A percentile compares a stretch with the other conserved stretches of the same genome.
These are phyloP conservation scores for Astraeus odoratus DNA, from an alignment of 768 basidiomycete genomes.

Conservation along the genomic window DNA sequence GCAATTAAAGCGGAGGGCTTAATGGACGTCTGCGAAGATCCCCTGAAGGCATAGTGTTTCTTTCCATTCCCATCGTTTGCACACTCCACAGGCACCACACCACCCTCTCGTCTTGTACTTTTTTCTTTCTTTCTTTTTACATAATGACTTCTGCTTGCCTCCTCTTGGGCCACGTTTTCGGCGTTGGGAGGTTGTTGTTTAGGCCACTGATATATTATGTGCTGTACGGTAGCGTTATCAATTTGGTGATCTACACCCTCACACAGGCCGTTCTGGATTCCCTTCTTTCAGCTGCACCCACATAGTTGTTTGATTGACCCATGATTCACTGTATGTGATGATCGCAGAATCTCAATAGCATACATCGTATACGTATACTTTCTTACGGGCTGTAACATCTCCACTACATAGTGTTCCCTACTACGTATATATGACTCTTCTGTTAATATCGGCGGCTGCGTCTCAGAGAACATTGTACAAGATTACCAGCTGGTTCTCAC, in stretches of 20 bases:
- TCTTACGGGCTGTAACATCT: constrained; percentile 27
- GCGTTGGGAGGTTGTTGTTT: constrained; percentile 16
- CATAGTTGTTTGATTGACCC: constrained; percentile 27
- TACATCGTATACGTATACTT: constrained; percentile 34
- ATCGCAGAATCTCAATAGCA: constrained; percentile 24
- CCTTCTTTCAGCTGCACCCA: constrained; percentile 24
- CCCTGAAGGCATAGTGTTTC: constrained; percentile 32
- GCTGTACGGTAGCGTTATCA: constrained; percentile 22
- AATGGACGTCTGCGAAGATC: constrained; percentile 58
- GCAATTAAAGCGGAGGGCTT: constrained; percentile 58
- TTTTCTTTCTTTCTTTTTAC: constrained; percentile 1
- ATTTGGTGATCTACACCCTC: background rate
- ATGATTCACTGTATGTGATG: constrained; percentile 30
- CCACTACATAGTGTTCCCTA: constrained; percentile 22
- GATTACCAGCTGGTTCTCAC: constrained; percentile 69
- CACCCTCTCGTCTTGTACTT: constrained; percentile 3
- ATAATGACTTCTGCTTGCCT: constrained; percentile 4
- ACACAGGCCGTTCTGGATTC: constrained; percentile 16
- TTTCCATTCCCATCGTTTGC: background rate
- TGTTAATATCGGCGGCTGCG: background rate
- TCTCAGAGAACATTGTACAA: constrained; percentile 35
- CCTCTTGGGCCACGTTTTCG: constrained; percentile 1
- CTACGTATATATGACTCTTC: constrained; percentile 21
- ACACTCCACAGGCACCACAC: too few species aligned
- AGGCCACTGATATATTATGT: constrained; percentile 26